Evolutionary conservation across 176 grass and related monocot genomes (phyloP), one percentile per base, ranked within the genome.

Genomic region (Oryza meyeriana): DNA sequence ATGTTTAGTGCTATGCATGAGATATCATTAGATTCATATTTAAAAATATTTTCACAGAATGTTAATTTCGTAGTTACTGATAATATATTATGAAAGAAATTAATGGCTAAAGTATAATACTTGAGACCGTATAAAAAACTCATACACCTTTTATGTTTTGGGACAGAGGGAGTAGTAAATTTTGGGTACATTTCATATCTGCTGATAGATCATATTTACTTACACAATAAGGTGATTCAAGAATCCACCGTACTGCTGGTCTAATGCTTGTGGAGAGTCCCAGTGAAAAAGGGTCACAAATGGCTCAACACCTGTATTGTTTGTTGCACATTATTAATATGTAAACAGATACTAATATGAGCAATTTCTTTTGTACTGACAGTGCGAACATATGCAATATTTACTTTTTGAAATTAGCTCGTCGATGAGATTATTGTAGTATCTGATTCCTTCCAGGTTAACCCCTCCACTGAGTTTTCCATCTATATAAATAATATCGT

Each of bases 251-350:
- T 98, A 94, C 36, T 75, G 69, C 38, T 98, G 78, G 79, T 98
- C 90, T 85, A 98, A 64, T 24, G 24, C 79, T 89, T 98, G 92
- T 11, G 95, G 92, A 42, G 82, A 89, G 85, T 98, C 95, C 90
- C 90, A 94, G 48, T 98, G 92, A 76, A 95, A 98, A 79, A 98
- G 90, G 55, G 95, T 95, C 42, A 93, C 88, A 20, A 98, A 91
- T 42, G 95, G 90, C 81, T 95, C 74, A 29, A 98, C 14, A 16
- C 94, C 90, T 98, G 82, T 73, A 83, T 81, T 83, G 25, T 48
- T 79, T 8, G 6, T 75, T 59, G 73, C 12, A 72, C 13, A 26
- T 82, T 66, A 25, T 27, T 64, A 82, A 76, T 35, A 61, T 67
- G 42, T 10, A 28, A 38, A 66, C 1, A 47, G 6, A 59, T 71